Evolutionary conservation across 1,284 basidiomycete species (phyloP).

Genomic region (Leccinum ambiguum): DNA sequence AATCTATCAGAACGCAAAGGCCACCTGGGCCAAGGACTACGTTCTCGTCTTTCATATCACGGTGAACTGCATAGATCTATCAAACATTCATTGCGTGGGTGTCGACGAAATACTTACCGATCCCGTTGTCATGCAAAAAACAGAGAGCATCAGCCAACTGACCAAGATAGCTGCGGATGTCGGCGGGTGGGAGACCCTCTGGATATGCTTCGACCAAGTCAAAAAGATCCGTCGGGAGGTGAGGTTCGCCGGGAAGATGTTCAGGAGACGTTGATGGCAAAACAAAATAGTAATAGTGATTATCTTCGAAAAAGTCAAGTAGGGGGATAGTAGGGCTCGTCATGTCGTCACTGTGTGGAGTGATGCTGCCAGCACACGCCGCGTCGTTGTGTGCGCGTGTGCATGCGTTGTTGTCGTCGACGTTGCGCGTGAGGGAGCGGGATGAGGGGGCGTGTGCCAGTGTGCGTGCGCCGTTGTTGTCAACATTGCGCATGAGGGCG

Average conservation of each 20-base stretch:
- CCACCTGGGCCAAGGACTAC: constrained; percentile 77
- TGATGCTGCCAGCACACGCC: no score
- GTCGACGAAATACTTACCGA: constrained; percentile 49
- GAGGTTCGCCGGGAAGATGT: constrained; percentile 46
- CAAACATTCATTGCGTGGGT: constrained; percentile 11
- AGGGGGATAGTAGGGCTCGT: constrained; percentile 59
- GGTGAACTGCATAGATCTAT: constrained; percentile 67
- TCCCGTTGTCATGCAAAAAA: constrained; percentile 91
- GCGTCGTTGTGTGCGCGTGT: no score
- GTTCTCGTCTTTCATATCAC: constrained; percentile 99
- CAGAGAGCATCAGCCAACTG: constrained; percentile 92
- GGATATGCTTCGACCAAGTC: constrained; percentile 93
- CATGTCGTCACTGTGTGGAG: no score
- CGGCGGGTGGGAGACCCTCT: constrained; percentile 75
- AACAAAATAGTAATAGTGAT: constrained; percentile 94
- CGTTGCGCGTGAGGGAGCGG: no score
- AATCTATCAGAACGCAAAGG: constrained; percentile 93
- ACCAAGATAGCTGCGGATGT: constrained; percentile 85
- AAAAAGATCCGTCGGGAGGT: constrained; percentile 83
- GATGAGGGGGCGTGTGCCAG: no score
- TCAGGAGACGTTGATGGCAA: constrained; percentile 71
- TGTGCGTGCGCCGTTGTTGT: no score
- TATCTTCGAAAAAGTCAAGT: constrained; percentile 97
- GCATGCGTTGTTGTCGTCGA: no score
- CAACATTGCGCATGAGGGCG: no score